These are phyloP conservation scores for Metarhizium sp. DNA, from an alignment of 2,329 filamentous ascomycete species.

Conservation along the genomic window DNA sequence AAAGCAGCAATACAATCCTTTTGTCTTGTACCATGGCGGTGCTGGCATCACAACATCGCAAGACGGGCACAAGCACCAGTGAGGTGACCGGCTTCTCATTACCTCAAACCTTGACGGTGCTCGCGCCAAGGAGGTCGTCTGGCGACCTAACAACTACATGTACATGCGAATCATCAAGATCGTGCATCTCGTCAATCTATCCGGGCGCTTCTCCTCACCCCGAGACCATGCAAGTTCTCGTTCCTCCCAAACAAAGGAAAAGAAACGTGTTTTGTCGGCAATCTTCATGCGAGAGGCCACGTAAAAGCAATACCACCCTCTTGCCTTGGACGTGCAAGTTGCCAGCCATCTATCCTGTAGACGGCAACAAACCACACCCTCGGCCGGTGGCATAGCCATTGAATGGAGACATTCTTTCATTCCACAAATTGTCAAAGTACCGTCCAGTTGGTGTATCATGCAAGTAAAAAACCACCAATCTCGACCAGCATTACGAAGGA, in stretches of 20 bases:
- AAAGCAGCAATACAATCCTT: not conserved
- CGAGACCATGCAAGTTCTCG: constrained; percentile 10
- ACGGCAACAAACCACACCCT: not conserved
- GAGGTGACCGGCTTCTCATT: constrained; percentile 28
- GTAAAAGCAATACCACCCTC: not conserved
- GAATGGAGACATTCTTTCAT: not conserved
- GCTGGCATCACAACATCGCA: not conserved
- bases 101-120: constrained; percentile 25
- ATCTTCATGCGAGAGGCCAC: not conserved
- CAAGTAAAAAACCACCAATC: not conserved
- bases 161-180: constrained; percentile 21
- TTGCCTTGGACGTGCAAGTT: not conserved
- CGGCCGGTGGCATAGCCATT: not conserved
- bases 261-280: constrained; percentile 5
- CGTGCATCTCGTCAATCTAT: constrained; percentile 15
- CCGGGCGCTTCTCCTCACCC: constrained; percentile 3
- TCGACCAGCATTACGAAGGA: not conserved
- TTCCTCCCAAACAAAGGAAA: constrained; percentile 11
- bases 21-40: not conserved
- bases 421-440: not conserved
- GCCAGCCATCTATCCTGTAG: not conserved
- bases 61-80: constrained; percentile 5
- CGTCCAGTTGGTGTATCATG: not conserved
- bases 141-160: constrained; percentile 17
- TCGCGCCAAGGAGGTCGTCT: constrained; percentile 26